These are phyloP conservation scores for Sextonia rubra DNA, from an alignment of 164 flowering plant species.

Conservation along the genomic window DNA sequence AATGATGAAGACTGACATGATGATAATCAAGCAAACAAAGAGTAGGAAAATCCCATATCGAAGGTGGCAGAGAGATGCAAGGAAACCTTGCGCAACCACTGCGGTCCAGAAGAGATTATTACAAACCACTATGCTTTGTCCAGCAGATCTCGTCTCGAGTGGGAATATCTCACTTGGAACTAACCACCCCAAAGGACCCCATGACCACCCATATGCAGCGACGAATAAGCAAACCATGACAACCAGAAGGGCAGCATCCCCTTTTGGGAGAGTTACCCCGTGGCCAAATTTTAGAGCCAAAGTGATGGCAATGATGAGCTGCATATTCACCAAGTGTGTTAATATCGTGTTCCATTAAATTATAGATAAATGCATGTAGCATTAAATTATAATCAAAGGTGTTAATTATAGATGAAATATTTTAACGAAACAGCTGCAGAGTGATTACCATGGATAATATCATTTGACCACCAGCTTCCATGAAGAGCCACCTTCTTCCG, in stretches of 20 bases:
- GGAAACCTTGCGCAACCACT: slow-evolving; percentile 73
- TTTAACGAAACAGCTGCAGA: not conserved
- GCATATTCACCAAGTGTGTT: slow-evolving; percentile 11
- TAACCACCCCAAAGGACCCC: slow-evolving; percentile 96
- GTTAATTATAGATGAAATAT: not conserved
- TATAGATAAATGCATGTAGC: too few species aligned
- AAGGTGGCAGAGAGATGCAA: slow-evolving; percentile 74
- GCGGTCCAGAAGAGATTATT: slow-evolving; percentile 85
- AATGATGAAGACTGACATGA: slow-evolving; percentile 67
- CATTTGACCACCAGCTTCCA: slow-evolving; percentile 86
- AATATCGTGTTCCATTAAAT: not conserved
- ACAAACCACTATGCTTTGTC: slow-evolving; percentile 84
- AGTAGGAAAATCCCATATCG: slow-evolving; percentile 72
- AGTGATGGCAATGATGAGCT: slow-evolving; percentile 54
- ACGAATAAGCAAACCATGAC: slow-evolving; percentile 53
- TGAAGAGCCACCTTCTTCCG: slow-evolving; percentile 73
- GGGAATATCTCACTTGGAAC: slow-evolving; percentile 96
- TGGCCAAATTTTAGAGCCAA: slow-evolving; percentile 73
- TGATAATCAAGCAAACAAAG: slow-evolving; percentile 56
- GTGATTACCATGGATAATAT: slow-evolving; percentile 55
- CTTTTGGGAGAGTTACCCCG: slow-evolving; percentile 49
- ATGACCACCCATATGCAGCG: slow-evolving; percentile 53
- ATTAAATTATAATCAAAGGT: not conserved
- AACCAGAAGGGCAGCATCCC: slow-evolving; percentile 52
- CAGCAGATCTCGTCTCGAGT: slow-evolving; percentile 83